Conservation (phyloP, 1,139 yeast genomes). For the Scheffersomyces segobiensis region DNA sequence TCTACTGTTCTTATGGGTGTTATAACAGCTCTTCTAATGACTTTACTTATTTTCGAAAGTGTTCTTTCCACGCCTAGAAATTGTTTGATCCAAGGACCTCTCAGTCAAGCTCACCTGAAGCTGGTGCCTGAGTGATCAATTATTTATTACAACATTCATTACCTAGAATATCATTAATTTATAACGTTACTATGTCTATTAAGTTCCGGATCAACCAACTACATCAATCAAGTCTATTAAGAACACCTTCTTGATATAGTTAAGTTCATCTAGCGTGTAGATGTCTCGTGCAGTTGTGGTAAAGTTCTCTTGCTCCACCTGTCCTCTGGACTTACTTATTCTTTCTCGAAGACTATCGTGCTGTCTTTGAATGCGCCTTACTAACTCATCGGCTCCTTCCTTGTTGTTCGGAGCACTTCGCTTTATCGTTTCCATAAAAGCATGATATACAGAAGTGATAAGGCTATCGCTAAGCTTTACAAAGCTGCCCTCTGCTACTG, state of each 20-base stretch:
- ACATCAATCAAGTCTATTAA: constrained; percentile 19
- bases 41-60: constrained; percentile 38
- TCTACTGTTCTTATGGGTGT: constrained; percentile 48
- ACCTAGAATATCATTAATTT: neutral
- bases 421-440: constrained; percentile 15
- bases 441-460: constrained; percentile 12
- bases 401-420: constrained; percentile 3
- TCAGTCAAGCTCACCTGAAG: neutral
- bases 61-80: constrained; percentile 28
- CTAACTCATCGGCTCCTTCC: constrained; percentile 5
- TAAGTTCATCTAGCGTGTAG: constrained; percentile 22
- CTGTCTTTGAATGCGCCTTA: constrained; percentile 10
- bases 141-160: neutral
- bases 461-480: constrained; percentile 24
- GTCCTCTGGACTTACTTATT: constrained; percentile 7
- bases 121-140: neutral
- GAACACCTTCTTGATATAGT: constrained; percentile 24
- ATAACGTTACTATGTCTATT: neutral
- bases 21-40: constrained; percentile 30
- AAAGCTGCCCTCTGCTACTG: constrained; percentile 19
- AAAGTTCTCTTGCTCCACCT: constrained; percentile 2
- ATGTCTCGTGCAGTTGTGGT: constrained; percentile 11
- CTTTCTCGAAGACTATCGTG: constrained; percentile 11
- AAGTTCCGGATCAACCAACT: neutral
- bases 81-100: constrained; percentile 8